phyloP scores from a whole-genome alignment of 106 monocot genomes.

The Cymbidium sinense region DNA sequence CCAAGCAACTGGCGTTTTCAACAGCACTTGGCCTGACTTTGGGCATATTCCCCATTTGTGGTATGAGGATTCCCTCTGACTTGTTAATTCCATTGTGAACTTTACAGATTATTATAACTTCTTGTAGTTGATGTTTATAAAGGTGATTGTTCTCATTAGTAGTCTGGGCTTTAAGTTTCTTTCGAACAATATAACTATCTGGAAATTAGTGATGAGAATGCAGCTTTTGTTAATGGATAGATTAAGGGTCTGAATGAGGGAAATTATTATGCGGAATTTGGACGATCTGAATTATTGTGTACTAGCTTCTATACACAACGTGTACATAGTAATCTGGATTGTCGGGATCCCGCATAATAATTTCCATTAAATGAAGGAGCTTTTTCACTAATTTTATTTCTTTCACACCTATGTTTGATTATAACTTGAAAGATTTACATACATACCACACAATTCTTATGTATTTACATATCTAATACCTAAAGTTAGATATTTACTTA shows the following conservation, averaged over 20 bases:
- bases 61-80: constrained; percentile 12
- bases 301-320: no score
- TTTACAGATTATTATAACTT: background rate
- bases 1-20: constrained; percentile 56
- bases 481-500: no score
- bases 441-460: no score
- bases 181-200: background rate
- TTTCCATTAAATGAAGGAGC: no score
- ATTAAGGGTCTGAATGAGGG: background rate
- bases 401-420: no score
- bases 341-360: no score
- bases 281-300: no score
- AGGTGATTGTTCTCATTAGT: background rate
- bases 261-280: no score
- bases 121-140: background rate
- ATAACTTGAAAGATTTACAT: no score
- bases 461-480: no score
- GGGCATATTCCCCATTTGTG: constrained; percentile 66
- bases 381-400: no score
- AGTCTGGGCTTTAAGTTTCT: background rate
- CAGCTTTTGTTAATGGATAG: background rate
- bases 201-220: background rate
- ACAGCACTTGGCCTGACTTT: constrained; percentile 57
- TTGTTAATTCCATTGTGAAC: background rate
- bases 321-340: no score